These are phyloP conservation scores for Halenospora varia DNA, from an alignment of 495 filamentous ascomycete species.

Conservation along the genomic window DNA sequence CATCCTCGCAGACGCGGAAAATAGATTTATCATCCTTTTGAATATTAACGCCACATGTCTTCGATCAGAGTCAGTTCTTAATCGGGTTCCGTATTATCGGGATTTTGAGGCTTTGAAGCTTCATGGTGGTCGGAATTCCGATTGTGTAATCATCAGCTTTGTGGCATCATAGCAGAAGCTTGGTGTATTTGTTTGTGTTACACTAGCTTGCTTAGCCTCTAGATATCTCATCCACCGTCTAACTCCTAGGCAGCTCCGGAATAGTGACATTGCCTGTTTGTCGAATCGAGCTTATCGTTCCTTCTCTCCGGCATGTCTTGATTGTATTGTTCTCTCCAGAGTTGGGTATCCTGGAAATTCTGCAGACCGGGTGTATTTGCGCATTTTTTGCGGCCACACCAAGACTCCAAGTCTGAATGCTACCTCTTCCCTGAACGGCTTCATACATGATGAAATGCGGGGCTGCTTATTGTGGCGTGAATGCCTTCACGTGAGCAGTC, in stretches of 20 bases:
- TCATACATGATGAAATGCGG: conserved; percentile 10
- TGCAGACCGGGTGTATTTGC: neutral
- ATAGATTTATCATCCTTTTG: neutral
- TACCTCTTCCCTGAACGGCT: conserved; percentile 1
- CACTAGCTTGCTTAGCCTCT: too few species aligned
- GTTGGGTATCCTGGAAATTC: too few species aligned
- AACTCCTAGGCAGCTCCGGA: neutral
- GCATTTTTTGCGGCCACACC: neutral
- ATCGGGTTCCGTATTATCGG: neutral
- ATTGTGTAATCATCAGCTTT: too few species aligned
- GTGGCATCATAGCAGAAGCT: too few species aligned
- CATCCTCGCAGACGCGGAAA: conserved; percentile 3
- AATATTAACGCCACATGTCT: neutral
- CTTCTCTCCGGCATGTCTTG: neutral
- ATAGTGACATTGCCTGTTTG: neutral
- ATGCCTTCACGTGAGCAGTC: conserved; percentile 1
- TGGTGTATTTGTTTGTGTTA: too few species aligned
- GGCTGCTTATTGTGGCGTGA: neutral
- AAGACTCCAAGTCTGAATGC: too few species aligned
- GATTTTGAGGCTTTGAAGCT: neutral
- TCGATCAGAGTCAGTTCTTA: neutral
- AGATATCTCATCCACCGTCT: too few species aligned
- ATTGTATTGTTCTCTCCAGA: too few species aligned
- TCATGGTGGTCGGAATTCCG: too few species aligned
- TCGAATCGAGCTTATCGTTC: neutral